A percentile compares a stretch with the other conserved stretches of the same genome.
Conservation (phyloP, 2,329 filamentous ascomycete genomes). For the Epichloe festucae region DNA sequence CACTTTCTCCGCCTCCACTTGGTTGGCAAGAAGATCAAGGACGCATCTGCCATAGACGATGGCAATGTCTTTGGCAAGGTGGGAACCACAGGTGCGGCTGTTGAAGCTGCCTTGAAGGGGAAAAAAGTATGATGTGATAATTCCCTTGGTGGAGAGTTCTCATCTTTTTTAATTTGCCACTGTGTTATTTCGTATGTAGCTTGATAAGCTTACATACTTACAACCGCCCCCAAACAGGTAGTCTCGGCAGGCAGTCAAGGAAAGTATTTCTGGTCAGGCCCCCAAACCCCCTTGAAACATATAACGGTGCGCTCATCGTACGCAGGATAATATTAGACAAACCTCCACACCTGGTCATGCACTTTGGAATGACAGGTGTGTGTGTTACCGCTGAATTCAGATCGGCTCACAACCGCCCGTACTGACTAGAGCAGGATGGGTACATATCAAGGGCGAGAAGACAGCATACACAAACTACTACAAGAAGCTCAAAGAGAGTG, state of each 20-base stretch:
- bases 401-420: neutral
- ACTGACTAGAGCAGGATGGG: slow-evolving; percentile 47
- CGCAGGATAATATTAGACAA: slow-evolving; percentile 46
- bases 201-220: neutral
- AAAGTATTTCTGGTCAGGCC: slow-evolving; percentile 84
- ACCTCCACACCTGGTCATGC: slow-evolving; percentile 78
- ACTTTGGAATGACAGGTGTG: slow-evolving; percentile 60
- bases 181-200: neutral
- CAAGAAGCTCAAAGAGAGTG: slow-evolving; percentile 50
- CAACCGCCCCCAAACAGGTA: slow-evolving; percentile 24
- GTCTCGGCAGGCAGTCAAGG: slow-evolving; percentile 68
- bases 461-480: slow-evolving; percentile 76
- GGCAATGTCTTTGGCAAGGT: slow-evolving; percentile 81
- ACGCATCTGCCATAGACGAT: slow-evolving; percentile 64
- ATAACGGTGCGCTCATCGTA: slow-evolving; percentile 4
- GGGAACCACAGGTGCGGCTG: slow-evolving; percentile 63
- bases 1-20: slow-evolving; percentile 73
- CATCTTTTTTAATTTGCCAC: too few species aligned
- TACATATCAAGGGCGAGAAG: slow-evolving; percentile 69
- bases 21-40: slow-evolving; percentile 67
- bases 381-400: neutral
- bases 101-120: slow-evolving; percentile 60
- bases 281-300: slow-evolving; percentile 18
- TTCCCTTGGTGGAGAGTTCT: too few species aligned
- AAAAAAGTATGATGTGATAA: slow-evolving; percentile 38